Base-by-base conservation (phyloP, 2,329 filamentous ascomycete species). In the Hymenoscyphus linearis region DNA sequence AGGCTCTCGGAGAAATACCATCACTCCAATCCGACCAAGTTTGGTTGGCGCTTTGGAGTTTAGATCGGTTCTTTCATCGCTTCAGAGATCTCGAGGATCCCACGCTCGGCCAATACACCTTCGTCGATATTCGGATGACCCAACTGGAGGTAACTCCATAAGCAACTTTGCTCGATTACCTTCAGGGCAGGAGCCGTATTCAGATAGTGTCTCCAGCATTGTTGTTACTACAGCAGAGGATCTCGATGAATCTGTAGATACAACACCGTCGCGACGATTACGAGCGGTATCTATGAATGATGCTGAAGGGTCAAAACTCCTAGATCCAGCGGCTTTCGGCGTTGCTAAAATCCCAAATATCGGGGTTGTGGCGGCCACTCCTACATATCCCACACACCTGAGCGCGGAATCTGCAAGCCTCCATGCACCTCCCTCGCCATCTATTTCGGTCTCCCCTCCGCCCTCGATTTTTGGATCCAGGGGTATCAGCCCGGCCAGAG, bases 41-140 rank as follows among this genome's bases (percentile, higher is more conserved):
- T 78, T 99, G 54, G 88, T 99, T 3, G 95, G 95, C 52, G 95
- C 91, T 9, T 79, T 99, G 61, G 95, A 99, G 75, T 99, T 99
- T 69, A 85, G 93, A 68, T 93, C 93, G 2, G 88, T 96, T 2
- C 78, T 99, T 53, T 88, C 90, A n/a, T 92, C 92, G 2, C 77
- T 99, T 60, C 87, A 96, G 69, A 89, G 87, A 66, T 90, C 91
- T 60, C 85, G 90, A 70, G 95, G 91, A 65, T 84, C 90, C 27
- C 85, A 87, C 68, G 82, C 89, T 18, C 83, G 86, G 52, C 83
- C 86, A 2, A 86, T 96, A 63, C 82, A 86, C 65, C 76, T 85
- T 26, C 83, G 89, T 62, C 85, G 87, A 68, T 88, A 88, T 70
- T 90, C 88, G 0, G 86, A 90, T 64, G 84, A 87, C 52, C 67